Percentiles rank a stretch among this genome's conserved stretches.
phyloP scores from a whole-genome alignment of 2,329 filamentous ascomycete genomes.

The Exserohilum rostratum region DNA sequence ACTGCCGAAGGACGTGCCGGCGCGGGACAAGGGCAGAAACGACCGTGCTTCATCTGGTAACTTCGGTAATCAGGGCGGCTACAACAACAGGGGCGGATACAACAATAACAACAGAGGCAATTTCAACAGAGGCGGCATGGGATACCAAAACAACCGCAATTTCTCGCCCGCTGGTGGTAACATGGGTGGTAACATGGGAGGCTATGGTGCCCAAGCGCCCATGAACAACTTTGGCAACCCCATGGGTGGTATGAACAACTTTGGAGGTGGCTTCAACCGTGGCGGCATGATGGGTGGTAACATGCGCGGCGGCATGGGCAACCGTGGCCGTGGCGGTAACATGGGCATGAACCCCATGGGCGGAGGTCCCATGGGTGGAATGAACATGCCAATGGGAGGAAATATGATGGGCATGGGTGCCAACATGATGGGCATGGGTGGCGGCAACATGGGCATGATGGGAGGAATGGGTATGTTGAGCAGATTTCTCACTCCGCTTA shows the following conservation, averaged over 20 bases:
- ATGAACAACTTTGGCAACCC: slow-evolving; percentile 56
- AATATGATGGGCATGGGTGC: slow-evolving; percentile 51
- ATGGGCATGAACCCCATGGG: slow-evolving; percentile 49
- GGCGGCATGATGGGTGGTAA: slow-evolving; percentile 46
- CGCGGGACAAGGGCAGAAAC: slow-evolving; percentile 69
- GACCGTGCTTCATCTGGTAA: slow-evolving; percentile 58
- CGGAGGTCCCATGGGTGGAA: slow-evolving; percentile 43
- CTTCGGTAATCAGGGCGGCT: slow-evolving; percentile 57
- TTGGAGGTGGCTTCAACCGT: slow-evolving; percentile 52
- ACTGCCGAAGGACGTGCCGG: slow-evolving; percentile 83
- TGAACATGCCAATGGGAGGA: slow-evolving; percentile 47
- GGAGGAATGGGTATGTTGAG: slow-evolving; percentile 41
- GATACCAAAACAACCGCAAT: slow-evolving; percentile 47
- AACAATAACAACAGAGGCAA: slow-evolving; percentile 42
- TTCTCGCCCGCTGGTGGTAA: slow-evolving; percentile 41
- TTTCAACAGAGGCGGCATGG: slow-evolving; percentile 41
- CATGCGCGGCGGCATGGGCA: slow-evolving; percentile 57
- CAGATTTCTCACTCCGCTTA: slow-evolving; percentile 3
- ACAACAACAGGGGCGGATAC: slow-evolving; percentile 50
- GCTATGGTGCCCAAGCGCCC: slow-evolving; percentile 49
- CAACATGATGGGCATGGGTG: slow-evolving; percentile 43
- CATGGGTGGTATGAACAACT: slow-evolving; percentile 47
- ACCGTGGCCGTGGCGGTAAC: slow-evolving; percentile 43
- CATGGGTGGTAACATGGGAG: slow-evolving; percentile 53
- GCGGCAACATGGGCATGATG: slow-evolving; percentile 43